A percentile compares a stretch with the other conserved stretches of the same genome.
Conservation (phyloP, 2,329 filamentous ascomycete genomes). For the Macroventuria anomochaeta region DNA sequence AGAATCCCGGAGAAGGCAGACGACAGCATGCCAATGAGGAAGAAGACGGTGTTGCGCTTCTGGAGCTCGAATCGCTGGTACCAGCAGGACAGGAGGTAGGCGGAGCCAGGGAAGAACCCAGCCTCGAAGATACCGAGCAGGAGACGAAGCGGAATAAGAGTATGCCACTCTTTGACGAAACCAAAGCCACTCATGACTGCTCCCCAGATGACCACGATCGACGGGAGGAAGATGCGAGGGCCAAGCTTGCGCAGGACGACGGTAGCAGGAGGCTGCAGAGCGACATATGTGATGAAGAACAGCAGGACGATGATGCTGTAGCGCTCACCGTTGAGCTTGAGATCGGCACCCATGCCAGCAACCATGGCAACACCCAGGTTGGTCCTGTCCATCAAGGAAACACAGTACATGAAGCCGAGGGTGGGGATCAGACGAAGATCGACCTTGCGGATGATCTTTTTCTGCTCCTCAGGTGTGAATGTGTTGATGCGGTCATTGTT, state of each 20-base stretch:
- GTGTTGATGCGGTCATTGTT: constrained; percentile 27
- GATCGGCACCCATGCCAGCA: constrained; percentile 40
- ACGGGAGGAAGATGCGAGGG: constrained; percentile 28
- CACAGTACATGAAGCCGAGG: constrained; percentile 49
- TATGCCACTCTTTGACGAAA: constrained; percentile 35
- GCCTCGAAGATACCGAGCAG: constrained; percentile 36
- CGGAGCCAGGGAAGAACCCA: constrained; percentile 37
- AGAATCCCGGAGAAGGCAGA: constrained; percentile 37
- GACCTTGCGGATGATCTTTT: constrained; percentile 35
- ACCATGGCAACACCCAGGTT: constrained; percentile 49
- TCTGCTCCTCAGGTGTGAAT: constrained; percentile 33
- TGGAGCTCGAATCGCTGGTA: constrained; percentile 64
- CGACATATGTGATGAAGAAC: constrained; percentile 38
- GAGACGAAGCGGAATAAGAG: constrained; percentile 30
- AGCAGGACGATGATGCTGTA: constrained; percentile 32
- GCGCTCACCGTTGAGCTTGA: constrained; percentile 35
- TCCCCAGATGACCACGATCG: constrained; percentile 33
- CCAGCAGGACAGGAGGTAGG: constrained; percentile 66
- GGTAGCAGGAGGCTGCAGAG: constrained; percentile 33
- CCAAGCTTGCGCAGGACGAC: constrained; percentile 33
- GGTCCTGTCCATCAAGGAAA: constrained; percentile 49
- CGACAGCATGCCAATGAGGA: constrained; percentile 40
- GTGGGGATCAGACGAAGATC: constrained; percentile 51
- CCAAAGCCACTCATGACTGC: constrained; percentile 33
- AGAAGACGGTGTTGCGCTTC: constrained; percentile 64